These are phyloP conservation scores for Ottelia alismoides DNA, from an alignment of 106 monocot genomes.

Conservation along the genomic window DNA sequence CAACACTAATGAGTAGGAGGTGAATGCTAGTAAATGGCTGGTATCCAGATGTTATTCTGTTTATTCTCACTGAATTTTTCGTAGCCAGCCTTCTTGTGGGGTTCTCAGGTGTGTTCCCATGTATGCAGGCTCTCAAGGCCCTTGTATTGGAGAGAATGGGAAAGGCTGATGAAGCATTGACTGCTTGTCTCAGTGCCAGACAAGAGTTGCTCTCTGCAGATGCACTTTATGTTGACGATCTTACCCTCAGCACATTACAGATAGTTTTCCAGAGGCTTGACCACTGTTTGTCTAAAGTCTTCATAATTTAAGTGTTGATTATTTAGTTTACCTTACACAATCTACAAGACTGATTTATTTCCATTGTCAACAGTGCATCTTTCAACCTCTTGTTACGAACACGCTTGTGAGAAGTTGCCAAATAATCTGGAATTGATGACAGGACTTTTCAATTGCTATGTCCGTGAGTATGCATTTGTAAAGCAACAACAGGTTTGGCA, in stretches of 20 bases:
- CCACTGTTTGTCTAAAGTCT: slow-evolving; percentile 37
- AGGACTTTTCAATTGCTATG: slow-evolving; percentile 96
- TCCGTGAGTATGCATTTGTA: slow-evolving; percentile 88
- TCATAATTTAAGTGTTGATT: slow-evolving; percentile 1
- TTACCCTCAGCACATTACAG: slow-evolving; percentile 93
- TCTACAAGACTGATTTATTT: too few relatives aligned
- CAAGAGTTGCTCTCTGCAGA: slow-evolving; percentile 42
- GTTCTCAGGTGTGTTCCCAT: background rate
- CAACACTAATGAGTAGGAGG: too few relatives aligned
- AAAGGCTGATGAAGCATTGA: slow-evolving; percentile 73
- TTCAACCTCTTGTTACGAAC: slow-evolving; percentile 93
- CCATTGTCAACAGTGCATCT: slow-evolving; percentile 62
- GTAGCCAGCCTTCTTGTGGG: background rate
- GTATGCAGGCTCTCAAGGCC: slow-evolving; percentile 79
- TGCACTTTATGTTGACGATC: slow-evolving; percentile 63
- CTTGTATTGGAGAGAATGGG: slow-evolving; percentile 93
- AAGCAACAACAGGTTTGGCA: slow-evolving; percentile 88
- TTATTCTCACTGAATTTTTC: background rate
- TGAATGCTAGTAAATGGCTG: too few relatives aligned
- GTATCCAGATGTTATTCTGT: too few relatives aligned
- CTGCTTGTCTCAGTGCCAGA: slow-evolving; percentile 67
- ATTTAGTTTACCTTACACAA: background rate
- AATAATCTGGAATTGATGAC: slow-evolving; percentile 89
- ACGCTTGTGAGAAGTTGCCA: slow-evolving; percentile 68
- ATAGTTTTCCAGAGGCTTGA: slow-evolving; percentile 91